Evolutionary conservation across 2,329 filamentous ascomycete genomes (phyloP).

Genomic region (Pseudogymnoascus sp.): DNA sequence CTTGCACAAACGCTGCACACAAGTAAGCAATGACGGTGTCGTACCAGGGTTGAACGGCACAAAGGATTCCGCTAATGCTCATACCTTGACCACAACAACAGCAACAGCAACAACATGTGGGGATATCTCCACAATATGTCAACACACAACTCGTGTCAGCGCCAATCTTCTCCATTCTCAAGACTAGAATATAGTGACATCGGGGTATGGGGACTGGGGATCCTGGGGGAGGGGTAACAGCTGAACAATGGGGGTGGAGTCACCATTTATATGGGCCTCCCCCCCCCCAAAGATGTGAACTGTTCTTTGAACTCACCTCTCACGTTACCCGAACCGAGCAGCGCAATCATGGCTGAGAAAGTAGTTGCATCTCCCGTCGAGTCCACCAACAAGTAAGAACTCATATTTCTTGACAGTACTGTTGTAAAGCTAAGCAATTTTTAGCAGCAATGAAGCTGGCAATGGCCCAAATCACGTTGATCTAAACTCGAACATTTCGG

Average conservation of each 20-base stretch:
- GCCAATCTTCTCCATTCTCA: neutral
- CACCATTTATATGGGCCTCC: neutral
- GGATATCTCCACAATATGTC: constrained; percentile 8
- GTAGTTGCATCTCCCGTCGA: neutral
- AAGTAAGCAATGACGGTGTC: neutral
- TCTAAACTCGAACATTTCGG: constrained; percentile 4
- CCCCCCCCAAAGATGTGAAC: neutral
- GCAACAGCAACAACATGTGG: neutral
- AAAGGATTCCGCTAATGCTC: neutral
- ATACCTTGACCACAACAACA: neutral
- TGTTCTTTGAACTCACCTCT: neutral
- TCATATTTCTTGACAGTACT: neutral
- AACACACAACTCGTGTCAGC: neutral
- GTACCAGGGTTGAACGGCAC: neutral
- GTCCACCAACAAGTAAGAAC: neutral
- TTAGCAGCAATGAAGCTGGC: neutral
- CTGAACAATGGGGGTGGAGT: neutral
- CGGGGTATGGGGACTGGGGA: neutral
- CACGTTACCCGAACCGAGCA: neutral
- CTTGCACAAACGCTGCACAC: neutral
- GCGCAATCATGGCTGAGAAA: neutral
- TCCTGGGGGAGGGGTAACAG: neutral
- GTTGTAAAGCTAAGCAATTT: neutral
- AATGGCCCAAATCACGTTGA: neutral
- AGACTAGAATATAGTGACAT: neutral